These are phyloP conservation scores for Myrica gale DNA, from an alignment of 306 rosid genomes.

Conservation along the genomic window DNA sequence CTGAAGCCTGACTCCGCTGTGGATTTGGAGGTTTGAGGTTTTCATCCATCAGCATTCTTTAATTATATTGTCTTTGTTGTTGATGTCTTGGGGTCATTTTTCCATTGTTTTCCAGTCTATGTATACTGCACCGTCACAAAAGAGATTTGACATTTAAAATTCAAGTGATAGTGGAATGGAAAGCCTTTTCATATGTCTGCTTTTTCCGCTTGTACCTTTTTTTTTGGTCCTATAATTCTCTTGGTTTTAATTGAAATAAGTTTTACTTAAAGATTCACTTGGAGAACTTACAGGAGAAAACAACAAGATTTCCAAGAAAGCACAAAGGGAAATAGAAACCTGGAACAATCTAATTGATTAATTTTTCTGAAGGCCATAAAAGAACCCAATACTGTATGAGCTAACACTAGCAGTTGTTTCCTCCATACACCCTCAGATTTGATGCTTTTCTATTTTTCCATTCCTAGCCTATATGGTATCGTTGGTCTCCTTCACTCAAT, in stretches of 20 bases:
- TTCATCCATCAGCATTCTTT: background rate
- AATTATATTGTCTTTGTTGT: background rate
- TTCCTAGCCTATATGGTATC: background rate
- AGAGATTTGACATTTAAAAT: background rate
- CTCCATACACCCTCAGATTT: background rate
- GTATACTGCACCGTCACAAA: background rate
- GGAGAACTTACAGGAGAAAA: slow-evolving; percentile 1
- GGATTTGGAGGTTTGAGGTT: slow-evolving; percentile 43
- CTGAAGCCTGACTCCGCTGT: slow-evolving; percentile 64
- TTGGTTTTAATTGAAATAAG: background rate
- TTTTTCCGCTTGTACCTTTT: background rate
- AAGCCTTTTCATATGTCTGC: background rate
- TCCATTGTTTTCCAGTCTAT: background rate
- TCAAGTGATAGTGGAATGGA: background rate
- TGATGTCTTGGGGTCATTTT: background rate
- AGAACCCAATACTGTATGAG: background rate
- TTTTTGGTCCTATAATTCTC: background rate
- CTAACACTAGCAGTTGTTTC: background rate
- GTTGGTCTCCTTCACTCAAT: background rate
- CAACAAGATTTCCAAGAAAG: background rate
- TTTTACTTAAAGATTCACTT: background rate
- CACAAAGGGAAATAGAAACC: background rate
- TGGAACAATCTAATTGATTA: background rate
- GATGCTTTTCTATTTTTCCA: background rate
- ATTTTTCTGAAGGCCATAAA: background rate